Conservation (phyloP, 1,284 basidiomycete species). For the Tylopilus sp. region DNA sequence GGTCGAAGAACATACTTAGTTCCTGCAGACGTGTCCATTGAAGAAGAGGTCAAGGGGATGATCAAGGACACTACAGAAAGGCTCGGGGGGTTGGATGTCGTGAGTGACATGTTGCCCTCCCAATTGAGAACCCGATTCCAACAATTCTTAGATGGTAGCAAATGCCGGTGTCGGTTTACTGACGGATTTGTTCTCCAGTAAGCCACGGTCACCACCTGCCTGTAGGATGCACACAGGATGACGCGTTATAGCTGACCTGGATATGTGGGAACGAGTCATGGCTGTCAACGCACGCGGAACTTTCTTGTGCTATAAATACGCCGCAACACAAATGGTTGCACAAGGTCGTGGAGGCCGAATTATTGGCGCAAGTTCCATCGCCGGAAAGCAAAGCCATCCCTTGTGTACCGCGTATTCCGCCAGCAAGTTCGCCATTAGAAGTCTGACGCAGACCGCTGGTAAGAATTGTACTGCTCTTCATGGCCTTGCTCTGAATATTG, state of each 20-base stretch:
- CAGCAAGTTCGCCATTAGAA: slow-evolving; percentile 34
- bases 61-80: neutral
- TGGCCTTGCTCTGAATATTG: neutral
- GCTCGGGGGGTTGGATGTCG: slow-evolving; percentile 20
- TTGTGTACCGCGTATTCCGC: slow-evolving; percentile 20
- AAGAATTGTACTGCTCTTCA: neutral
- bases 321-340: slow-evolving; percentile 36
- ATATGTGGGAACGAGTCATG: slow-evolving; percentile 27
- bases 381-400: slow-evolving; percentile 19
- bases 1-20: slow-evolving; percentile 15
- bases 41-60: slow-evolving; percentile 15
- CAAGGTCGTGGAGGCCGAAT: slow-evolving; percentile 41
- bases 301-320: slow-evolving; percentile 37
- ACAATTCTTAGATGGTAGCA: slow-evolving; percentile 14
- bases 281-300: slow-evolving; percentile 32
- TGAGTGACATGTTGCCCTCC: neutral
- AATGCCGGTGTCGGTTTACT: slow-evolving; percentile 10
- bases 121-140: neutral
- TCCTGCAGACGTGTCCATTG: slow-evolving; percentile 14
- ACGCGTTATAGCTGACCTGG: slow-evolving; percentile 18
- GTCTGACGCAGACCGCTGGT: slow-evolving; percentile 29
- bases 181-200: slow-evolving; percentile 5
- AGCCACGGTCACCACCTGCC: neutral
- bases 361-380: slow-evolving; percentile 34
- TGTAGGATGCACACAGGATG: neutral